Base-by-base conservation (phyloP, 2,329 filamentous ascomycete species). In the Penicillium sclerotiorum region DNA sequence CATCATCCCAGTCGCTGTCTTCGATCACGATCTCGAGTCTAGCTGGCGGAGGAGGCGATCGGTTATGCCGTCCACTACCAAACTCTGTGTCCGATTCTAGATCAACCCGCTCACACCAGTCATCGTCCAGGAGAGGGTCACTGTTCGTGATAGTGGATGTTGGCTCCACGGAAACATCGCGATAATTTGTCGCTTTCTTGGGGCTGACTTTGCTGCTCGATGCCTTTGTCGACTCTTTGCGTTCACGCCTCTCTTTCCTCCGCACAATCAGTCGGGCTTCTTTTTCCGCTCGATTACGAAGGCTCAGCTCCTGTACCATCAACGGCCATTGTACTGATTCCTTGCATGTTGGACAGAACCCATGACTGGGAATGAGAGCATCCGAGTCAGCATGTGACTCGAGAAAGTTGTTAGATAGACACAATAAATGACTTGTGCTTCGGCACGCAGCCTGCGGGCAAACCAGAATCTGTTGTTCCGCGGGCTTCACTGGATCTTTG, bases 281-380 rank as follows among this genome's bases (percentile, higher is more conserved):
- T 49, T 87, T 87, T 47, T 79, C 71, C 1, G 87, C 91, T 20
- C 89, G 80, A 28, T 83, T 76, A 25, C 93, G 80, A 41, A 96
- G 72, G 43, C 81, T 94, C 59, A 95, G 71, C 66, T 95, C 92
- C 65, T 85, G 92, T 74, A 95, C 87, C 73, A 96, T 82, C 40
- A 88, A 82, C 0, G 79, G 77, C 93, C 93, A 97, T 43, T 77
- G 68, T 2, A 91, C 72, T 4, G 76, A 69, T 0, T 76, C 75
- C 1, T 77, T 71, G 64, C 93, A 97, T 17, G 73, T 73, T 0
- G 90, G 90, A 71, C 93, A 97, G 2, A 62, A 69, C 2, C 90
- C 91, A 27, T 77, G 66, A 1, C 81, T 76, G 0, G 93, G 93
- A 1, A 95, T 64, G 1, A 95, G 61, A 1, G 66, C 67, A 13